phyloP scores from a whole-genome alignment of 768 basidiomycete species.

The Termitomyces sp. region DNA sequence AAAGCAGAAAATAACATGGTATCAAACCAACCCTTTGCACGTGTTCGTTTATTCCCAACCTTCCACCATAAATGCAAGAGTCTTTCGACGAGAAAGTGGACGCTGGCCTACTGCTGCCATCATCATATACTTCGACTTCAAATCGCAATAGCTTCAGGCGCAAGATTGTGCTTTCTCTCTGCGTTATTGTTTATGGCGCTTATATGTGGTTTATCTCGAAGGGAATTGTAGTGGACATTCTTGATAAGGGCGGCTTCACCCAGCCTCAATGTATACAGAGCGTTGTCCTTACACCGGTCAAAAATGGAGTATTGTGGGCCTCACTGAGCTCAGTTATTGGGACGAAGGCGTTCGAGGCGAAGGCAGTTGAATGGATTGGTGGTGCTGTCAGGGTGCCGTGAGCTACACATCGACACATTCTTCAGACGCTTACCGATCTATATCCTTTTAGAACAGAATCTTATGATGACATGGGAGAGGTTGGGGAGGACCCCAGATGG shows the following conservation, averaged over 20 bases:
- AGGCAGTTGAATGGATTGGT: constrained; percentile 41
- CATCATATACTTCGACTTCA: neutral
- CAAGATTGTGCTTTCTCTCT: neutral
- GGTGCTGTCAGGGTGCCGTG: constrained; percentile 44
- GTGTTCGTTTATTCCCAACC: neutral
- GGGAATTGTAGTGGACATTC: neutral
- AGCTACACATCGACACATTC: constrained; percentile 8
- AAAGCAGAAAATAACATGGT: neutral
- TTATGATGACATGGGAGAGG: constrained; percentile 42
- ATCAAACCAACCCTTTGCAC: neutral
- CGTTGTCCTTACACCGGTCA: constrained; percentile 33
- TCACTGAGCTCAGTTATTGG: constrained; percentile 24
- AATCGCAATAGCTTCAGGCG: neutral
- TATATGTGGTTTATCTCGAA: constrained; percentile 3
- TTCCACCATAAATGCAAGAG: constrained; percentile 4
- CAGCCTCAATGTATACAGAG: constrained; percentile 27
- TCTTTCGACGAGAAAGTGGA: neutral
- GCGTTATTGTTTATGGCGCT: constrained; percentile 1
- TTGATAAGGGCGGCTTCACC: neutral
- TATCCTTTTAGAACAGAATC: constrained; percentile 40
- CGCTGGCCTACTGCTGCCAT: neutral
- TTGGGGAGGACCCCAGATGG: constrained; percentile 51
- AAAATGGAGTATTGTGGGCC: constrained; percentile 33
- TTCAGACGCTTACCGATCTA: neutral
- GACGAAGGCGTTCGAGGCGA: constrained; percentile 30